phyloP scores from a whole-genome alignment of 2,329 filamentous ascomycete genomes.

The Ilyonectria sp. region DNA sequence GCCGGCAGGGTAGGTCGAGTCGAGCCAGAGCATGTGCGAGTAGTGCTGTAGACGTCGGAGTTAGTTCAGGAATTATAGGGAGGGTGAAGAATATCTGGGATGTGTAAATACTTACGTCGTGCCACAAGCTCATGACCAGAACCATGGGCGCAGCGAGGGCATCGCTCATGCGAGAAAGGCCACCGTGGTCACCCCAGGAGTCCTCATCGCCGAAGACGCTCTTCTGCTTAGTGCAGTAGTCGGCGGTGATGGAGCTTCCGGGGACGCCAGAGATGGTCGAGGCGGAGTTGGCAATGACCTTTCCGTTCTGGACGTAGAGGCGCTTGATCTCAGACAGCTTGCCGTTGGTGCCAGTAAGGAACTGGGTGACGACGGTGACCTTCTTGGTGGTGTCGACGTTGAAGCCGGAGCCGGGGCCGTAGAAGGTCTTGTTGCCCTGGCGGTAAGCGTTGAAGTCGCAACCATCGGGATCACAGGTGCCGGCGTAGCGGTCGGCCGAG shows the following conservation, averaged over 20 bases:
- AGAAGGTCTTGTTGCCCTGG: conserved; percentile 75
- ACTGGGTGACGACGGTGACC: conserved; percentile 78
- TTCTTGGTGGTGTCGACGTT: conserved; percentile 72
- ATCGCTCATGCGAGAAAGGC: conserved; percentile 69
- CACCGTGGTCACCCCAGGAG: conserved; percentile 70
- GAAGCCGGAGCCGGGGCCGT: conserved; percentile 67
- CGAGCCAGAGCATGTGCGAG: conserved; percentile 82
- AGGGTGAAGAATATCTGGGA: background rate
- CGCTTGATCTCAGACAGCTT: conserved; percentile 73
- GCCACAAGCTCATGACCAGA: conserved; percentile 69
- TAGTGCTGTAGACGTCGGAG: conserved; percentile 59
- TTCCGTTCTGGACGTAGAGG: conserved; percentile 76
- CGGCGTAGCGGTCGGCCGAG: conserved; percentile 68
- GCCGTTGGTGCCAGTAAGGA: conserved; percentile 64
- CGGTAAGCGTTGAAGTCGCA: conserved; percentile 81
- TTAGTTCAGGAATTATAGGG: conserved; percentile 18
- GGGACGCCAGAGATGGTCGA: conserved; percentile 56
- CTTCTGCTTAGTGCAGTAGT: conserved; percentile 74
- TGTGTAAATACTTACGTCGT: conserved; percentile 62
- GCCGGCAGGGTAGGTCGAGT: conserved; percentile 73
- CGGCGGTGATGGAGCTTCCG: conserved; percentile 67
- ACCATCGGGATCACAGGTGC: conserved; percentile 77
- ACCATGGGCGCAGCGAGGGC: conserved; percentile 61
- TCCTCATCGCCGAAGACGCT: conserved; percentile 67
- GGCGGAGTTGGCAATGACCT: conserved; percentile 69